phyloP scores from a whole-genome alignment of 805 yeast species.

The Ogataea henricii region DNA sequence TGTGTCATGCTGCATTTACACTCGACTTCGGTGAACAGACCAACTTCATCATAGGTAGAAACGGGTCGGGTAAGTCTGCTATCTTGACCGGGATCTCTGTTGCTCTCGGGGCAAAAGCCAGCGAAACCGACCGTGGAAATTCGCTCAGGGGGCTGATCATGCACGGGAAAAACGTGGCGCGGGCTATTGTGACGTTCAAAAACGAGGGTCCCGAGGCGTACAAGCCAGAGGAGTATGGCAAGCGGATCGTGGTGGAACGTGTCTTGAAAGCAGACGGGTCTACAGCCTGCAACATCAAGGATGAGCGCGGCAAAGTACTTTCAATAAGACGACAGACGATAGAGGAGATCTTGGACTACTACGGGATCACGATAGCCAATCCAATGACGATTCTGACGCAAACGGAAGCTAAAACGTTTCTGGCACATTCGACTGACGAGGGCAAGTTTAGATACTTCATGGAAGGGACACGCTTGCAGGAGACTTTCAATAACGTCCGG shows the following conservation, averaged over 20 bases:
- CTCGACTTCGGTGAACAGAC: constrained; percentile 75
- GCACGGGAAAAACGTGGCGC: constrained; percentile 72
- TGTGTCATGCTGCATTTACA: constrained; percentile 86
- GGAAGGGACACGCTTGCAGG: constrained; percentile 76
- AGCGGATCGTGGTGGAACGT: constrained; percentile 69
- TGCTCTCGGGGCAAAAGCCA: constrained; percentile 86
- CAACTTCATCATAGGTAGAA: constrained; percentile 85
- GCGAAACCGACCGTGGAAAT: constrained; percentile 82
- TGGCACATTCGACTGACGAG: constrained; percentile 72
- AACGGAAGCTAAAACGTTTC: constrained; percentile 88
- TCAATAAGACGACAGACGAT: constrained; percentile 66
- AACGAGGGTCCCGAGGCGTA: constrained; percentile 70
- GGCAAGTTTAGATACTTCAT: constrained; percentile 76
- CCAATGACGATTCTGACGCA: constrained; percentile 93
- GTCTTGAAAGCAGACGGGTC: constrained; percentile 56
- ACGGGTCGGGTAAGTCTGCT: constrained; percentile 92
- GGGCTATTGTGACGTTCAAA: constrained; percentile 62
- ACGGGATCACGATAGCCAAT: constrained; percentile 79
- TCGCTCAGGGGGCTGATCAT: constrained; percentile 69
- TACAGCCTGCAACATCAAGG: constrained; percentile 54
- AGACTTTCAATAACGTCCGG: constrained; percentile 56
- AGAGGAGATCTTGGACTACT: constrained; percentile 66
- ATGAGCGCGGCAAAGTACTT: constrained; percentile 51
- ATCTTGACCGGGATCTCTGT: constrained; percentile 83
- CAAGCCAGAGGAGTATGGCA: constrained; percentile 66